These are phyloP conservation scores for Pseudogymnoascus sp. DNA, from an alignment of 2,329 filamentous ascomycete species.

Conservation along the genomic window DNA sequence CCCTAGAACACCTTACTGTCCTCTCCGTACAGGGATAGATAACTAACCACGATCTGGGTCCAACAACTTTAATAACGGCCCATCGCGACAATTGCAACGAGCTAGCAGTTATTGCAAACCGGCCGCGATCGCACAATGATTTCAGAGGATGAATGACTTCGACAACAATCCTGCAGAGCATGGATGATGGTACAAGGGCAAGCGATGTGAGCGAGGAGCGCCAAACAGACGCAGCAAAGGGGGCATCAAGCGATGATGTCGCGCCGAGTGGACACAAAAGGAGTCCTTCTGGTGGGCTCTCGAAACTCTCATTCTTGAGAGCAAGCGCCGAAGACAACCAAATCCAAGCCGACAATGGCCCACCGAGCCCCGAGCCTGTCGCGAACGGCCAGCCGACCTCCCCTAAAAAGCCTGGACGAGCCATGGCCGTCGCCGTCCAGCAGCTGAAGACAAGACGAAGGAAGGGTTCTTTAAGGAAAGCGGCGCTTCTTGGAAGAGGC, in stretches of 20 bases:
- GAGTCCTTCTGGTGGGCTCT: conserved; percentile 45
- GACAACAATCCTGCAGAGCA: conserved; percentile 9
- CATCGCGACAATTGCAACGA: neutral
- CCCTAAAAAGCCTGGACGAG: conserved; percentile 24
- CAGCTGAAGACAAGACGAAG: conserved; percentile 55
- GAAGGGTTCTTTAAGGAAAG: conserved; percentile 79
- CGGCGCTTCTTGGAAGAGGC: conserved; percentile 70
- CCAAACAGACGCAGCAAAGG: conserved; percentile 4
- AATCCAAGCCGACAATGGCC: conserved; percentile 18
- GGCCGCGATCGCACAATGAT: conserved; percentile 1
- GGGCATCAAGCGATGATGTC: neutral
- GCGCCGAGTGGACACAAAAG: conserved; percentile 22
- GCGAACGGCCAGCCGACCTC: conserved; percentile 21
- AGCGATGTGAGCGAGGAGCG: conserved; percentile 6
- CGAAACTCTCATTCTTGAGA: conserved; percentile 61
- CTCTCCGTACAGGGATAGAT: neutral
- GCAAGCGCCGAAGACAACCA: conserved; percentile 32
- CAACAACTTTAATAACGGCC: neutral
- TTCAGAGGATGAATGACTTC: conserved; percentile 5
- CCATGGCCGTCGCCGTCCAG: conserved; percentile 30
- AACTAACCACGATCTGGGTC: neutral
- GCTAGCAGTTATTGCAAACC: neutral
- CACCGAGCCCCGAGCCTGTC: conserved; percentile 25
- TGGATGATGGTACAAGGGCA: conserved; percentile 10
- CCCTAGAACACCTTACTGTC: neutral